phyloP scores from a whole-genome alignment of 2,329 filamentous ascomycete genomes.

The Fusarium multiceps region DNA sequence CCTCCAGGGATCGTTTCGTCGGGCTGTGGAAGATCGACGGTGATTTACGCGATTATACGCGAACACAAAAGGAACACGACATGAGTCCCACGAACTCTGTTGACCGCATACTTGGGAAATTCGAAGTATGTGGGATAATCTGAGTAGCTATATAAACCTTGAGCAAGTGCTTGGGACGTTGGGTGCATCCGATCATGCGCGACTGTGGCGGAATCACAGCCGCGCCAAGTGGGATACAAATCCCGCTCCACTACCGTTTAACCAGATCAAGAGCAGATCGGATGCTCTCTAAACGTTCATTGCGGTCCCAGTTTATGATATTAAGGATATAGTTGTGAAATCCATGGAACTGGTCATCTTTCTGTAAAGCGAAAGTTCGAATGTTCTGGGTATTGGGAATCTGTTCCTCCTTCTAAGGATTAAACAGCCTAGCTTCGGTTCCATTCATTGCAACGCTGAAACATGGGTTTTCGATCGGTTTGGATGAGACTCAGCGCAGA shows the following conservation, averaged over 20 bases:
- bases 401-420: conserved; percentile 47
- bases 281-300: conserved; percentile 45
- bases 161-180: no score
- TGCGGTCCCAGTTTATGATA: conserved; percentile 52
- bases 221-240: no score
- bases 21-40: neutral
- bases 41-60: neutral
- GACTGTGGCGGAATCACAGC: no score
- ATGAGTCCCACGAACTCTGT: neutral
- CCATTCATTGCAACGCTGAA: conserved; percentile 48
- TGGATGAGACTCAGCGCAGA: conserved; percentile 69
- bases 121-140: neutral
- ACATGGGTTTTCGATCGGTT: neutral
- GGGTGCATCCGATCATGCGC: no score
- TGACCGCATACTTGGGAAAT: neutral
- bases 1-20: no score
- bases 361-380: conserved; percentile 48
- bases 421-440: conserved; percentile 49
- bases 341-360: conserved; percentile 44
- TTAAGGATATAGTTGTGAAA: conserved; percentile 51
- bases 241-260: no score
- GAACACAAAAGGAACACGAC: neutral
- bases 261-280: conserved; percentile 14
- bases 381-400: conserved; percentile 1
- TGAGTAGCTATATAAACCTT: no score